Conservation (phyloP, 1,284 basidiomycete species). For the Apiotrichum siamense region DNA sequence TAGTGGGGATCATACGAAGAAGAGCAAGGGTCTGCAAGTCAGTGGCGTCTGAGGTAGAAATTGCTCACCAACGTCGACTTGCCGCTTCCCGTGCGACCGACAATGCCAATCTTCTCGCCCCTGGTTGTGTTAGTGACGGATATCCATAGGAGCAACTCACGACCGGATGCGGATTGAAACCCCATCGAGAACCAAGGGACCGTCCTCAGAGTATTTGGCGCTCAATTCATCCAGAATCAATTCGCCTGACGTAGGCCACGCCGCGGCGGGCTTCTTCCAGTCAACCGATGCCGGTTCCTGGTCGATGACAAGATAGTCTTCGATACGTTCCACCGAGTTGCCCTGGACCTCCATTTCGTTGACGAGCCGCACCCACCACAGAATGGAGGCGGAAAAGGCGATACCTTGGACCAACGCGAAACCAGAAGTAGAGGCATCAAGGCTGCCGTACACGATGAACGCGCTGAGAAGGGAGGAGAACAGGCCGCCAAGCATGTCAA, state of each 20-base stretch:
- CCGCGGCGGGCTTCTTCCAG: slow-evolving; percentile 60
- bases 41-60: neutral
- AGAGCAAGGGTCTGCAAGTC: slow-evolving; percentile 39
- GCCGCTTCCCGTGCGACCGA: slow-evolving; percentile 66
- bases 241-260: slow-evolving; percentile 69
- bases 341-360: slow-evolving; percentile 49
- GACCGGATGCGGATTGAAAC: slow-evolving; percentile 56
- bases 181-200: slow-evolving; percentile 54
- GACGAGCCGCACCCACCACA: slow-evolving; percentile 40
- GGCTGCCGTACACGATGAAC: slow-evolving; percentile 42
- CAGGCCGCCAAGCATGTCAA: slow-evolving; percentile 45
- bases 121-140: too few relatives aligned
- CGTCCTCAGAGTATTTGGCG: slow-evolving; percentile 45
- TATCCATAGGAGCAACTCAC: too few relatives aligned
- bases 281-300: slow-evolving; percentile 58
- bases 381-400: slow-evolving; percentile 40
- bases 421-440: slow-evolving; percentile 41
- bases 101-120: slow-evolving; percentile 61
- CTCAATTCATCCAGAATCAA: slow-evolving; percentile 55
- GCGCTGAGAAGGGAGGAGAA: slow-evolving; percentile 37
- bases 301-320: slow-evolving; percentile 64
- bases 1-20: slow-evolving; percentile 54
- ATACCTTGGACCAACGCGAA: slow-evolving; percentile 47
- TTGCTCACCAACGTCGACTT: slow-evolving; percentile 53
- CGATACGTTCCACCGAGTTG: slow-evolving; percentile 61